These are phyloP conservation scores for Candida sonorensis DNA, from an alignment of 805 yeast genomes.

Conservation along the genomic window DNA sequence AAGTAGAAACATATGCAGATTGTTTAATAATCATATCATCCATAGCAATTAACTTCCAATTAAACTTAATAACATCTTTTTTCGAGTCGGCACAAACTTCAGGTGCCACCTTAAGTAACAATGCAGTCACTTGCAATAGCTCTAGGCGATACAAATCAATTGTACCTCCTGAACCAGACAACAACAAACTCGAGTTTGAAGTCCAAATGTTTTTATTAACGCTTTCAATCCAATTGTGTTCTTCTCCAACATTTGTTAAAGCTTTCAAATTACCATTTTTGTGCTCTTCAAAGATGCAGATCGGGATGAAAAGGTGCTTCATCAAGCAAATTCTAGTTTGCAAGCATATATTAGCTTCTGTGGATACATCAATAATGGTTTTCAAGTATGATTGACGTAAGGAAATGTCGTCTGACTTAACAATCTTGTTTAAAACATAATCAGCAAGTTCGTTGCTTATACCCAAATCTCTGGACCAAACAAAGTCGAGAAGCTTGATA, in stretches of 20 bases:
- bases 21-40: conserved; percentile 88
- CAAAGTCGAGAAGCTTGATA: conserved; percentile 34
- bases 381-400: conserved; percentile 45
- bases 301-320: conserved; percentile 57
- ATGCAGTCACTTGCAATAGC: conserved; percentile 72
- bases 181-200: conserved; percentile 44
- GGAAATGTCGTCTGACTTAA: conserved; percentile 39
- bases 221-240: conserved; percentile 55
- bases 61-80: conserved; percentile 85
- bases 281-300: conserved; percentile 55
- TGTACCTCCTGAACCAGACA: conserved; percentile 54
- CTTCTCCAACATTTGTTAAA: conserved; percentile 12
- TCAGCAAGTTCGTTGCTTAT: conserved; percentile 44
- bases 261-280: conserved; percentile 30
- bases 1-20: conserved; percentile 84
- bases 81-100: conserved; percentile 49
- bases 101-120: conserved; percentile 66
- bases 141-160: conserved; percentile 73
- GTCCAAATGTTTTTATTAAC: conserved; percentile 72
- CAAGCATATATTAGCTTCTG: conserved; percentile 35
- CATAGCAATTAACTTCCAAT: conserved; percentile 87
- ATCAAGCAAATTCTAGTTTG: conserved; percentile 57
- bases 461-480: conserved; percentile 39
- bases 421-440: conserved; percentile 50
- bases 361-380: conserved; percentile 43